Percentiles rank a stretch among this genome's conserved stretches.
phyloP scores from a whole-genome alignment of 164 flowering plant species.

The Pachysandra terminalis region DNA sequence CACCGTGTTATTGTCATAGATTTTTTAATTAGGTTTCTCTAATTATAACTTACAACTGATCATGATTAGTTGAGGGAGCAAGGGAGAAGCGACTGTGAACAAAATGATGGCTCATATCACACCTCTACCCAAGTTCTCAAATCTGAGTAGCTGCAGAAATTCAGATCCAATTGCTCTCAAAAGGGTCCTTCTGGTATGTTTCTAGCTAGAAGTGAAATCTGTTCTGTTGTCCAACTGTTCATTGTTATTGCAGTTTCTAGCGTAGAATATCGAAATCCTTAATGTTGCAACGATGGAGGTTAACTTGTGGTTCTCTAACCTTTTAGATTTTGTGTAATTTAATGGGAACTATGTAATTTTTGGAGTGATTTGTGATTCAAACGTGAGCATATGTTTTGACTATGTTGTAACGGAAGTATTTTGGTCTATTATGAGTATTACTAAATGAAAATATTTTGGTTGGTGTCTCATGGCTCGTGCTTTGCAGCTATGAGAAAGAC shows the following conservation, averaged over 20 bases:
- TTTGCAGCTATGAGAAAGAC: no score
- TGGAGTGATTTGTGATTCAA: background rate
- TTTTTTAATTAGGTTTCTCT: background rate
- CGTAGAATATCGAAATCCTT: background rate
- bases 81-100: slow-evolving; percentile 12
- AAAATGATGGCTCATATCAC: slow-evolving; percentile 27
- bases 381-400: background rate
- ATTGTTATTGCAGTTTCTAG: background rate
- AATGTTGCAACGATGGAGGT: slow-evolving; percentile 1
- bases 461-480: no score
- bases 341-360: background rate
- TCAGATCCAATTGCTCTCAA: background rate
- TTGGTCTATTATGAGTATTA: no score
- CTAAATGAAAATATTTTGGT: no score
- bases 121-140: slow-evolving; percentile 23
- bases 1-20: background rate
- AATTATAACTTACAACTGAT: background rate
- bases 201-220: background rate
- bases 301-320: background rate
- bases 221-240: background rate
- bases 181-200: background rate
- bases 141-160: slow-evolving; percentile 27
- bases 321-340: background rate
- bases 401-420: background rate
- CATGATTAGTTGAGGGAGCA: slow-evolving; percentile 43